These are phyloP conservation scores for Fusarium chlamydosporum DNA, from an alignment of 2,329 filamentous ascomycete species.

Conservation along the genomic window DNA sequence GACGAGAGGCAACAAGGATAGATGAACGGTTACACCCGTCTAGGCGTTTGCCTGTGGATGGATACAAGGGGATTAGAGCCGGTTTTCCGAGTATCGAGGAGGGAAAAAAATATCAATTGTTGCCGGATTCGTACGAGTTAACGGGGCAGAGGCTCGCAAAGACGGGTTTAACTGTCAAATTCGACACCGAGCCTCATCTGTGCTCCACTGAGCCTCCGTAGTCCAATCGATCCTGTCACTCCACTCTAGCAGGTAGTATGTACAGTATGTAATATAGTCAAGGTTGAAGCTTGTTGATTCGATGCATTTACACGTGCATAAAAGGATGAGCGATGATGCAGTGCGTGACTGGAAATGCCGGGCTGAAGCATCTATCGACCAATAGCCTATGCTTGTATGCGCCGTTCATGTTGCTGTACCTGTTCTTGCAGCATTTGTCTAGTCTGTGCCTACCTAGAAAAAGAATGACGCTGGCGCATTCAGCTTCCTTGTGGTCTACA, in stretches of 20 bases:
- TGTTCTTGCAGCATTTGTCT: not conserved
- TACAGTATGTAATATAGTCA: no score
- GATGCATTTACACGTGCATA: constrained; percentile 21
- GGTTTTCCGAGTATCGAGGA: constrained; percentile 19
- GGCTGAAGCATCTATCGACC: constrained; percentile 2
- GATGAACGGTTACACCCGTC: constrained; percentile 13
- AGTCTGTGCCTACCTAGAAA: not conserved
- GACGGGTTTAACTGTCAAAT: constrained; percentile 29
- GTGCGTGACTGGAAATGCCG: constrained; percentile 4
- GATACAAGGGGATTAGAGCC: constrained; percentile 2
- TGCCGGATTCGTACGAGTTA: constrained; percentile 15
- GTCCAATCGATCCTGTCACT: constrained; percentile 14
- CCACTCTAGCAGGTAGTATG: constrained; percentile 9
- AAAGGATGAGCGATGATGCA: not conserved
- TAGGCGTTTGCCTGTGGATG: constrained; percentile 1
- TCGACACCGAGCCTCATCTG: constrained; percentile 24
- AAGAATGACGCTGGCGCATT: constrained; percentile 9
- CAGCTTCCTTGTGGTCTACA: constrained; percentile 2
- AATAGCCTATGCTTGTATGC: not conserved
- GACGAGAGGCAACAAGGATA: constrained; percentile 26
- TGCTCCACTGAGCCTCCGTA: constrained; percentile 26
- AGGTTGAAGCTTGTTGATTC: not conserved
- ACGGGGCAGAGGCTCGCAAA: constrained; percentile 2
- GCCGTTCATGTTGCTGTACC: not conserved
- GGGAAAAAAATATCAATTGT: not conserved